Evolutionary conservation across 176 grass and related monocot genomes (phyloP), one percentile per base, ranked within the genome.

Genomic region (Aegilops tauschii): DNA sequence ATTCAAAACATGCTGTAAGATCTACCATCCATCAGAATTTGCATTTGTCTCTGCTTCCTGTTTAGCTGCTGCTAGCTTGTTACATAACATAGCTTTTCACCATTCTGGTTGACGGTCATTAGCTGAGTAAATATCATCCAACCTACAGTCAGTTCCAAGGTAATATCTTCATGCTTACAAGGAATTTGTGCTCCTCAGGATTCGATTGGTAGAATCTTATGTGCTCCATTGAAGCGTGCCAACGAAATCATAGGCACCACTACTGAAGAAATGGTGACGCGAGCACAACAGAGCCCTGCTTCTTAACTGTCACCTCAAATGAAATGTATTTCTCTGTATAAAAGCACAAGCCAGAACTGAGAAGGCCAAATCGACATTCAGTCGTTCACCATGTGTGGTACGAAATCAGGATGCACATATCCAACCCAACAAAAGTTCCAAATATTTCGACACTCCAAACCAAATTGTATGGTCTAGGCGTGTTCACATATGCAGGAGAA

Each of bases 211-310:
- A 93, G 71, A 69, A 90, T 93, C 32, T 49, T 61, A 4, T 93
- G 90, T 32, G 83, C 88, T 64, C 85, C 90, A 11, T 61, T 91
- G 78, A 89, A 94, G 71, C 85, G 84, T 20, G 97, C 92, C 16
- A 98, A 98, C 18, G 97, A 96, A 87, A 98, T 88, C 68, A 96
- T 98, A 34, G 97, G 94, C 29, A 85, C 90, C 8, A 98, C 97
- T 25, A 98, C 93, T 16, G 97, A 98, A 88, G 93, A 96, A 88
- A 12, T 94, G 75, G 92, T 98, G 84, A 83, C 88, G 79, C 91
- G 82, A 89, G 96, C 93, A 12, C 77, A 88, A 30, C 76, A 88
- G 23, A 84, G 6, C 13, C 29, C 62, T 30, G 17, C 61, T 84
- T 66, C 89, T 18, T 91, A 37, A 75, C 76, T 61, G 39, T 42